Base-by-base conservation (phyloP, 2,329 filamentous ascomycete species). In the Tolypocladium ophioglossoides region DNA sequence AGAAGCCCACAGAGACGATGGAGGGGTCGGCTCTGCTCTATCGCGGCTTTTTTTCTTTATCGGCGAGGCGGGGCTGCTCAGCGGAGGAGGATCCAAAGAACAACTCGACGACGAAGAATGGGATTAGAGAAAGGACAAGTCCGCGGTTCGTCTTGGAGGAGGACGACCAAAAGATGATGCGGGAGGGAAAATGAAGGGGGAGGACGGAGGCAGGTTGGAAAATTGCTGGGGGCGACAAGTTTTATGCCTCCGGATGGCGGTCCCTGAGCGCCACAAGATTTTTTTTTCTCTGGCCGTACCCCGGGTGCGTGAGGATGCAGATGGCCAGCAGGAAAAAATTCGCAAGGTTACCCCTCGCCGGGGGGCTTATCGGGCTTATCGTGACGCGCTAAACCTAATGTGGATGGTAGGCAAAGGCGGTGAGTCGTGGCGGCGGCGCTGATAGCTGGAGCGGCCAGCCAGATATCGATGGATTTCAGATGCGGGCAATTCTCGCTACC, bases 21-120 rank as follows among this genome's bases (percentile, higher is more conserved):
- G 70, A 74, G 70, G 69, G 61, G 65, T 74, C 72, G 72, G 66
- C 63, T 72, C 71, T 75, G 70, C 64, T 70, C 66, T 72, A 70
- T 69, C 59, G 64, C 65, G 67, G 66, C 67, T 62, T 64, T 67
- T 61, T 64, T 65, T 64, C 66, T 66, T 62, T 63, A 59, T 58
- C 54, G 54, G 61, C 59, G 53, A 53, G 59, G 63, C 63, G 63
- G 59, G 62, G 63, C 61, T 66, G 67, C 66, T 65, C 61, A 58
- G 56, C 58, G 66, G 67, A 65, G 62, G 62, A 62, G 59, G 64
- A 55, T 63, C 68, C 67, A 62, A 64, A 58, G 63, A 66, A 69
- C 68, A 69, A 65, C 59, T 57, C 53, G 41, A 52, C 57, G 55
- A 59, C 55, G 61, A 62, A 61, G 56, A 58, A 62, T 59, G 54